These are phyloP conservation scores for Priceomyces melissophilus DNA, from an alignment of 805 yeast species.

Conservation along the genomic window DNA sequence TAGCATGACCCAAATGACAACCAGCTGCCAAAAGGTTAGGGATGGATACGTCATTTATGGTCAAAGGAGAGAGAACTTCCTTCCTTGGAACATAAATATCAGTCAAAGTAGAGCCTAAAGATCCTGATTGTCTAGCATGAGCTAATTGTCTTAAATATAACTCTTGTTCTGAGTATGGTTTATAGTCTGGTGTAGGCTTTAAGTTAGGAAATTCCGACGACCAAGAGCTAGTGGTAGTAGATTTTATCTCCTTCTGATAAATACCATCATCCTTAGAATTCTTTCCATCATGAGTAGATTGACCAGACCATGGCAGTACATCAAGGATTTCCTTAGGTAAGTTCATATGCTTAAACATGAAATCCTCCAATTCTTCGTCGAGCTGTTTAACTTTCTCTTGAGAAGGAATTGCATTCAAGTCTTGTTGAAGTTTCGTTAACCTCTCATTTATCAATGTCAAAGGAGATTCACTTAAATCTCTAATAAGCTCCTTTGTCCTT, in stretches of 20 bases:
- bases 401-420: conserved; percentile 24
- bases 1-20: conserved; percentile 93
- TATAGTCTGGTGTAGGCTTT: conserved; percentile 54
- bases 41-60: conserved; percentile 56
- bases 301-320: conserved; percentile 35
- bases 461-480: conserved; percentile 33
- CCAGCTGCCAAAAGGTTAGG: conserved; percentile 84
- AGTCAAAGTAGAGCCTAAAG: conserved; percentile 61
- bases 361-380: conserved; percentile 39
- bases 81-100: conserved; percentile 68
- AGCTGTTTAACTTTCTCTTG: conserved; percentile 34
- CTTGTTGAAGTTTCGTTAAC: conserved; percentile 25
- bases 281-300: not conserved
- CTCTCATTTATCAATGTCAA: conserved; percentile 26
- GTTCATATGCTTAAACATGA: conserved; percentile 29
- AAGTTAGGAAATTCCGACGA: conserved; percentile 55
- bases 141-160: conserved; percentile 69
- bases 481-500: conserved; percentile 23
- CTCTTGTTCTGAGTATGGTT: conserved; percentile 76
- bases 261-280: conserved; percentile 8
- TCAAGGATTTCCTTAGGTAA: conserved; percentile 27
- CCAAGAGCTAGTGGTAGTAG: conserved; percentile 30
- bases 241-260: conserved; percentile 17
- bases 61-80: conserved; percentile 58
- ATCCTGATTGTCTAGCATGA: conserved; percentile 52